Base-by-base conservation (phyloP, 2,329 filamentous ascomycete genomes). In the Beauveria medogensis region DNA sequence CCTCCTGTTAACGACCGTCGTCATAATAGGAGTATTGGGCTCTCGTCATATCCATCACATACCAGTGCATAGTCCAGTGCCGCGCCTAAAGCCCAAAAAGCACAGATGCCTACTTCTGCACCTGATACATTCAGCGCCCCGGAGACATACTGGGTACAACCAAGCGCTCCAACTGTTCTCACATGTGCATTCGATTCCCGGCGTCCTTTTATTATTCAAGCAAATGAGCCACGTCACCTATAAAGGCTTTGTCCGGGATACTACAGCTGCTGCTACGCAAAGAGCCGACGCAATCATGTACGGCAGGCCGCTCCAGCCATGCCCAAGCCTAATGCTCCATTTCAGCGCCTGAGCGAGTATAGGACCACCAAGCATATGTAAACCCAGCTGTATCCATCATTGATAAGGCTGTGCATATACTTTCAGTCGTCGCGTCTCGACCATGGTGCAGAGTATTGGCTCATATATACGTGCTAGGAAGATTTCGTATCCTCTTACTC, bases 291-390 rank as follows among this genome's bases (percentile, higher is more conserved):
- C 22, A 51, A 51, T 30, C 37, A 51, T 51, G 24, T 43, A 51
- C 24, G 55, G 46, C 55, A 58, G 46, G 10, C 55, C 34, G 20
- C 55, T 50, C 34, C 55, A 58, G 46, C 34, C 34, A n/a, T 58
- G 46, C 18, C 55, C 55, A 7, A 58, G 34, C 16, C 37, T 41
- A 8, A 58, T 51, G 10, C 55, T 50, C 46, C 55, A 51, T 22
- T 22, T 43, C 30, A 58, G 37, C 30, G 55, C 55, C 34, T 30
- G 46, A 9, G 24, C 55, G 1, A 51, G 46, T 7, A 34, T 10
- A 9, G 55, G 55, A 20, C 46, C 55, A 10, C 46, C 55, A 7
- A 51, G 22, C 44, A 58, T 24, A n/a, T n/a, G n/a, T n/a, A 9
- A 34, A 40, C 22, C 55, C 46, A 14, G 43, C 55, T 16, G 34